Base-by-base conservation (phyloP, 768 basidiomycete species). In the Phanerochaete carnosa region DNA sequence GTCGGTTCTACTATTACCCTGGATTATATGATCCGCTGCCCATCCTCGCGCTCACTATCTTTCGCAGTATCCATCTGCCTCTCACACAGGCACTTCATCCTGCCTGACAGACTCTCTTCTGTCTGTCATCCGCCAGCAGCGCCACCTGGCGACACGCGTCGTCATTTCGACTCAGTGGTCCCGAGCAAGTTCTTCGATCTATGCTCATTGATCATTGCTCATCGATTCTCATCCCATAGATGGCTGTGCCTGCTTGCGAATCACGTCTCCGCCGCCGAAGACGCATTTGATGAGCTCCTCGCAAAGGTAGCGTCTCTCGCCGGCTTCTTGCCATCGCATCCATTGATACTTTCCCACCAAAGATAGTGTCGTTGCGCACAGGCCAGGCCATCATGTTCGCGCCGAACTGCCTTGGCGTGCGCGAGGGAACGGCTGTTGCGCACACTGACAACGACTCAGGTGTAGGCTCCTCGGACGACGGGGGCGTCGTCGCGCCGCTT, bases 151-250 rank as follows among this genome's bases (percentile, higher is more conserved):
- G 0, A 88, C 89, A 83, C 80, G 89, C 6, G 78, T 91, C 12
- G 77, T 91, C 19, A 87, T 91, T 58, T 86, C 85, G 64, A 91
- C 90, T 0, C 90, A 91, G 84, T 89, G 5, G 81, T 91, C 1
- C 89, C 89, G 2, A 78, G 85, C 0, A 83, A 86, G 0, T 72
- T 90, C 3, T 74, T 91, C 1, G 89, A 89, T 59, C 76, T 90
- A 1, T 90, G 88, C 55, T 83, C 82, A 0, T 73, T 89, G 0
- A 72, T 84, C 0, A 81, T 91, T 25, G 65, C 89, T 1, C 89
- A 91, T 62, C 77, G 89, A 1, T 92, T 92, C 69, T 88, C 88
- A 0, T 90, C 90, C 0, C 86, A 86, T 0, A 77, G 84, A 2
- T 91, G 89, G 89, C 88, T 88, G 84, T 77, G 83, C 0, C 86